Percentiles rank a stretch among this genome's conserved stretches.
phyloP scores from a whole-genome alignment of 2,329 filamentous ascomycete species.

The Penicillium psychrosexuale region DNA sequence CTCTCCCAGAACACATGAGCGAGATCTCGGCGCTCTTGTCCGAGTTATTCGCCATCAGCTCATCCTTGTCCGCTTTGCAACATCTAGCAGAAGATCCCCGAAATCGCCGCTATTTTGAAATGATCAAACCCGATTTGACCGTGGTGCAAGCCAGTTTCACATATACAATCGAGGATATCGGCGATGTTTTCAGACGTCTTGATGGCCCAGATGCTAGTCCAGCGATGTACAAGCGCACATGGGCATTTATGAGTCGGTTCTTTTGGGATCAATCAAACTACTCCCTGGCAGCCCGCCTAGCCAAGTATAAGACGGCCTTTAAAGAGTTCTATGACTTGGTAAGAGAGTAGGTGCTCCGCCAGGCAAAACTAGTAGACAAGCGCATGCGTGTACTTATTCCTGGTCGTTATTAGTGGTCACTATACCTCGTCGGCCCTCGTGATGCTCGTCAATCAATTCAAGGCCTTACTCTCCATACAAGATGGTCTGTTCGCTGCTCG shows the following conservation, averaged over 20 bases:
- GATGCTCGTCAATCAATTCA: slow-evolving; percentile 26
- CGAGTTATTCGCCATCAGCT: slow-evolving; percentile 55
- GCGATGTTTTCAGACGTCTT: slow-evolving; percentile 45
- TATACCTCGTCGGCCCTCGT: slow-evolving; percentile 27
- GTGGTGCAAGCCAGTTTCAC: slow-evolving; percentile 50
- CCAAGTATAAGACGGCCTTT: slow-evolving; percentile 51
- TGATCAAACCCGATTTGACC: slow-evolving; percentile 48
- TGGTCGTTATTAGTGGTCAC: slow-evolving; percentile 23
- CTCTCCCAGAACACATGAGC: slow-evolving; percentile 50
- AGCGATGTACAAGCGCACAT: slow-evolving; percentile 48
- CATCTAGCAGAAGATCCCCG: slow-evolving; percentile 41
- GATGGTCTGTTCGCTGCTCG: slow-evolving; percentile 27
- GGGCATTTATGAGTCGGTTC: slow-evolving; percentile 49
- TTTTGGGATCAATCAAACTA: slow-evolving; percentile 49
- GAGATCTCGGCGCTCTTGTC: slow-evolving; percentile 55
- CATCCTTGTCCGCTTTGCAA: slow-evolving; percentile 49
- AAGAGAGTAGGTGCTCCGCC: slow-evolving; percentile 42
- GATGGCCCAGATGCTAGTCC: slow-evolving; percentile 28
- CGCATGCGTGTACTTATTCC: slow-evolving; percentile 9
- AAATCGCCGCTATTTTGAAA: slow-evolving; percentile 38
- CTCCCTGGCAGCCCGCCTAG: slow-evolving; percentile 47
- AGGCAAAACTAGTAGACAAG: not conserved
- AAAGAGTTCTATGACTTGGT: slow-evolving; percentile 45
- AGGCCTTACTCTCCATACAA: slow-evolving; percentile 29
- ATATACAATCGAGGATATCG: slow-evolving; percentile 52